phyloP scores from a whole-genome alignment of 169 alveolate species.

The Babesia sp. region DNA sequence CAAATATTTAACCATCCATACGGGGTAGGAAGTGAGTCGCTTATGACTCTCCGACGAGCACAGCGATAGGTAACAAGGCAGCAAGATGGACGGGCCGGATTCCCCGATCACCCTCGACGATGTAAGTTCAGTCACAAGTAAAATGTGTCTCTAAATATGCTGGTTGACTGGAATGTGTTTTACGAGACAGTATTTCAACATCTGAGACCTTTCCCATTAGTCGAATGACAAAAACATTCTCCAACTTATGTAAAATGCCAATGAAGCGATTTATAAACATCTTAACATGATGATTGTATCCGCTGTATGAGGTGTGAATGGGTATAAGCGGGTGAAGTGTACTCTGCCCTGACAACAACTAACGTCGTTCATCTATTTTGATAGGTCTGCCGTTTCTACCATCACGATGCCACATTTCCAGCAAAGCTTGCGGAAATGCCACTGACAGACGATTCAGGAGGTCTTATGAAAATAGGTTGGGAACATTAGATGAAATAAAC shows the following conservation, averaged over 20 bases:
- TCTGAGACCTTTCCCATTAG: not conserved
- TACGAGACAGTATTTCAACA: no score
- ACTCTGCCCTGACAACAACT: not conserved
- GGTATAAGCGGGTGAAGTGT: not conserved
- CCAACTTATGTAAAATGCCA: not conserved
- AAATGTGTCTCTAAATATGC: no score
- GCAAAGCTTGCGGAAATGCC: not conserved
- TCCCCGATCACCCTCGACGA: constrained; percentile 11
- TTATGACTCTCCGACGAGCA: no score
- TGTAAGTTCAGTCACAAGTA: constrained; percentile 1
- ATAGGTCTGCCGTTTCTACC: constrained; percentile 51
- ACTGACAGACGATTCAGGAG: not conserved
- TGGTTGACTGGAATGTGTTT: no score
- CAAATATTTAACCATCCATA: no score
- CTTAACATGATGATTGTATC: not conserved
- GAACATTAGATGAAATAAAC: not conserved
- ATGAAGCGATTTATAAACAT: not conserved
- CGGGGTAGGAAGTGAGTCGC: no score
- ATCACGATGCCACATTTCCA: constrained; percentile 24
- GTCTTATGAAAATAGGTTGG: constrained; percentile 28
- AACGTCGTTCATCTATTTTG: not conserved
- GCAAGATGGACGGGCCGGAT: constrained; percentile 1
- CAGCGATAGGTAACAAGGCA: no score
- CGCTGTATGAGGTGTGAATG: not conserved
- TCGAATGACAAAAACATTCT: not conserved